These are phyloP conservation scores for Pseudonitzschia pungens DNA, from an alignment of 108 stramenopile species.

Conservation along the genomic window DNA sequence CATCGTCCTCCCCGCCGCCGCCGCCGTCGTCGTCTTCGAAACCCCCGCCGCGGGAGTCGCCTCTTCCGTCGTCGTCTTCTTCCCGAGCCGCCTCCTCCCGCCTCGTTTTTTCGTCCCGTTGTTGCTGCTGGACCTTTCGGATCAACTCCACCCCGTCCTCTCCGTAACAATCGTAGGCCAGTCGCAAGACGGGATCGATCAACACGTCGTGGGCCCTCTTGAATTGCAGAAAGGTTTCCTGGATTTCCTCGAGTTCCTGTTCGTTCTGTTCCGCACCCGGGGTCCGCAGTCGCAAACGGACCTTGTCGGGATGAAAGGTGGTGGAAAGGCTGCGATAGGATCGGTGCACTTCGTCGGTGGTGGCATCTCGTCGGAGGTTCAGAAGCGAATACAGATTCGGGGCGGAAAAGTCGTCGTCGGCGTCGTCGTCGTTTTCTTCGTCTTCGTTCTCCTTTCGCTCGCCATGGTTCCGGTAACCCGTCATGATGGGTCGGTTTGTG, in stretches of 20 bases:
- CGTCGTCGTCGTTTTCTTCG: not conserved
- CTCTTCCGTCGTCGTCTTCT: conserved; percentile 3
- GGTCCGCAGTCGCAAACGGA: conserved; percentile 6
- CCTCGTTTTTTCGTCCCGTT: conserved; percentile 19
- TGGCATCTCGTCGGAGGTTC: conserved; percentile 40
- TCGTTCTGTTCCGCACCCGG: conserved; percentile 14
- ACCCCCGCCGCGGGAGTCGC: not conserved
- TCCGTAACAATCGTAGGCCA: conserved; percentile 51
- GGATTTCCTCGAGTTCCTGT: conserved; percentile 27
- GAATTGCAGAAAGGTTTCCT: conserved; percentile 42
- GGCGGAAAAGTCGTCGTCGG: not conserved
- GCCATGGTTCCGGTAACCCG: not conserved
- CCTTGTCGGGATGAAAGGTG: conserved; percentile 63
- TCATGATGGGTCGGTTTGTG: not conserved
- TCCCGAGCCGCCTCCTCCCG: conserved; percentile 11
- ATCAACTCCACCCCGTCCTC: conserved; percentile 42
- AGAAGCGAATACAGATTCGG: conserved; percentile 53
- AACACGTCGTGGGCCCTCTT: conserved; percentile 55
- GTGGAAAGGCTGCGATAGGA: conserved; percentile 45
- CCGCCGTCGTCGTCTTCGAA: conserved; percentile 7
- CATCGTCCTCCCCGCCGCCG: too few species aligned
- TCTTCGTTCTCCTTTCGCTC: not conserved
- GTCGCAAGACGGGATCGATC: conserved; percentile 54
- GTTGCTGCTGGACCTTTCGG: conserved; percentile 36
- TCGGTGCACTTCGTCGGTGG: conserved; percentile 43